phyloP scores from a whole-genome alignment of 352 stramenopile genomes.

The Pythium catenulatum region DNA sequence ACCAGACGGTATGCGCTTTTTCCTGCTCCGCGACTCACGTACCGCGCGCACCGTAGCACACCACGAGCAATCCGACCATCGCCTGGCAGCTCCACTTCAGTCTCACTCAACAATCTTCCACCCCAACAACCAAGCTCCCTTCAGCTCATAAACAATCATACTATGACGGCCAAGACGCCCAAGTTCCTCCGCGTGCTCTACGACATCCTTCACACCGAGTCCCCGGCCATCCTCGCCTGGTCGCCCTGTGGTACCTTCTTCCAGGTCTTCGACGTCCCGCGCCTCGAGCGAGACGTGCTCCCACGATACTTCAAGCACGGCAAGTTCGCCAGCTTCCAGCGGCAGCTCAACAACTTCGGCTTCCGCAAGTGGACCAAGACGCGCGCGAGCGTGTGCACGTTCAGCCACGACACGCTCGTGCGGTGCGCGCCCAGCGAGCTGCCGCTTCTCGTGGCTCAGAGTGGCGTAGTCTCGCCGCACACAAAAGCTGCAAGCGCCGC shows the following conservation, averaged over 20 bases:
- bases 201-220: conserved; percentile 86
- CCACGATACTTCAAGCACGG: conserved; percentile 97
- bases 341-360: conserved; percentile 96
- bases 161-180: conserved; percentile 62
- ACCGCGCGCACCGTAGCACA: no score
- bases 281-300: conserved; percentile 85
- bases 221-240: conserved; percentile 84
- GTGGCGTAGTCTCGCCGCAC: neutral
- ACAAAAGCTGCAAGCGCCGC: neutral
- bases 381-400: conserved; percentile 76
- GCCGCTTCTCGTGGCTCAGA: neutral
- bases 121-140: no score
- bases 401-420: neutral
- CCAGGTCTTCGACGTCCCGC: conserved; percentile 81
- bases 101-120: no score
- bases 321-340: conserved; percentile 95
- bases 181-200: conserved; percentile 91
- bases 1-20: no score
- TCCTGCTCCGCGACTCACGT: no score
- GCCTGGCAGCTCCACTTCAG: no score
- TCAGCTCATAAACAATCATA: no score
- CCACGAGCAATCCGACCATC: no score
- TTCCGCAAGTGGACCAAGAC: conserved; percentile 94
- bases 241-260: conserved; percentile 82
- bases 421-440: neutral